These are phyloP conservation scores for Wickerhamiella lipophila DNA, from an alignment of 805 yeast species.

Conservation along the genomic window DNA sequence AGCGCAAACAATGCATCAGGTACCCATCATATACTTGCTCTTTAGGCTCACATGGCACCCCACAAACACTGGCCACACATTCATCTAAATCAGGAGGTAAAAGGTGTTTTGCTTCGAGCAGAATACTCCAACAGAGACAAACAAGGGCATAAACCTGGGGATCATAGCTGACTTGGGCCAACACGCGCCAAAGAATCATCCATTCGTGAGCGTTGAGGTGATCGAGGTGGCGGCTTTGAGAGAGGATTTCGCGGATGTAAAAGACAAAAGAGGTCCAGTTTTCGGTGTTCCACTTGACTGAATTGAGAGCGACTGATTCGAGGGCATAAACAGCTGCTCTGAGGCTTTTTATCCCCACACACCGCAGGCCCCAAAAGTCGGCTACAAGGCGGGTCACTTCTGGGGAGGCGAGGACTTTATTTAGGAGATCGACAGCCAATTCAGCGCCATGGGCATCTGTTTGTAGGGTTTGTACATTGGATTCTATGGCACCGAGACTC, in stretches of 20 bases:
- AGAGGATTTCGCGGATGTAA: background rate
- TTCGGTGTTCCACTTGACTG: background rate
- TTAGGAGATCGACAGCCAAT: background rate
- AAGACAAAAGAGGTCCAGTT: background rate
- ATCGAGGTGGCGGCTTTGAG: slow-evolving; percentile 1
- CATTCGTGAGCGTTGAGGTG: slow-evolving; percentile 7
- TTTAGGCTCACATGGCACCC: background rate
- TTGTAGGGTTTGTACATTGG: background rate
- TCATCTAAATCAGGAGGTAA: background rate
- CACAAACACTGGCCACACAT: background rate
- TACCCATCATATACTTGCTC: slow-evolving; percentile 4
- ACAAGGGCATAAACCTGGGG: background rate
- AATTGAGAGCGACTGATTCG: background rate
- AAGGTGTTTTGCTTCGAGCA: background rate
- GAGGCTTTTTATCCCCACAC: slow-evolving; percentile 3
- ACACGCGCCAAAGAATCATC: background rate
- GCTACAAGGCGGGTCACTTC: background rate
- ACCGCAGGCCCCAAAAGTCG: background rate
- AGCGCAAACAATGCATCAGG: slow-evolving; percentile 3
- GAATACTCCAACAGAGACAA: slow-evolving; percentile 2
- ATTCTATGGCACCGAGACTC: background rate
- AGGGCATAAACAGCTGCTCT: slow-evolving; percentile 3
- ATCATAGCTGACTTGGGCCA: background rate
- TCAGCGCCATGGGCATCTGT: slow-evolving; percentile 2
- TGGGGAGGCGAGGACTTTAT: background rate